Evolutionary conservation across 345 rosid species (phyloP), one percentile per base, ranked within the genome.

Genomic region (Kernera saxatilis): DNA sequence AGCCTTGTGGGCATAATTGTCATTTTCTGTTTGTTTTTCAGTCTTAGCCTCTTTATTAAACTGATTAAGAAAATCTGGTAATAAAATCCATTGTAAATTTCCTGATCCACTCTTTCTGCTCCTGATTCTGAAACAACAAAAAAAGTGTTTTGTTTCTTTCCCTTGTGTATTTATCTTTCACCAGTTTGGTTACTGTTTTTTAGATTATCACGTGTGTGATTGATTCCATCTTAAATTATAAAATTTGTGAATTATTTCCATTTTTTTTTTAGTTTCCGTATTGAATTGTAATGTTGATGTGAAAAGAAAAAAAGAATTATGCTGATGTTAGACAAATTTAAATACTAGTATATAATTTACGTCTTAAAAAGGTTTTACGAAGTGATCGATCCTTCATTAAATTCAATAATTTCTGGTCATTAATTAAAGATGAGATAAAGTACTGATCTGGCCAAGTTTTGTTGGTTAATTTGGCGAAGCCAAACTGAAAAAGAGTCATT

Each of bases 1-100:
- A 62, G 98, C 86, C 46, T 84, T 86, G 29, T 84, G 85, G 63
- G 25, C 14, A 30, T 60, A 50, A 59, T 69, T 58, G 52, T 55
- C 21, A 39, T 26, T 14, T 29, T 21, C 4, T 17, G 0, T 8
- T 9, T 40, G 0, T 32, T 57, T 41, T 44, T 25, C 37, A 35
- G 7, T 23, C 41, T 59, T 35, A 2, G 37, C 46, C 13, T 17
- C 3, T 19, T 18, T 53, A 12, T 30, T 33, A 23, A 64, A 48
- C 25, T 71, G 18, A 0, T 60, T 51, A 45, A 35, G 32, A 22
- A 63, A 14, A 22, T 35, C 51, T 46, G 3, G 27, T 48, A 49
- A 66, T 49, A 66, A 67, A 2, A 36, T 25, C 73, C 60, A 30
- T 14, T 67, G 78, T 67, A 50, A 22, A 51, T 59, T 51, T 60